Percentiles rank a stretch among this genome's conserved stretches.
Conservation (phyloP, 108 stramenopile species). For the Seminavis robusta region DNA sequence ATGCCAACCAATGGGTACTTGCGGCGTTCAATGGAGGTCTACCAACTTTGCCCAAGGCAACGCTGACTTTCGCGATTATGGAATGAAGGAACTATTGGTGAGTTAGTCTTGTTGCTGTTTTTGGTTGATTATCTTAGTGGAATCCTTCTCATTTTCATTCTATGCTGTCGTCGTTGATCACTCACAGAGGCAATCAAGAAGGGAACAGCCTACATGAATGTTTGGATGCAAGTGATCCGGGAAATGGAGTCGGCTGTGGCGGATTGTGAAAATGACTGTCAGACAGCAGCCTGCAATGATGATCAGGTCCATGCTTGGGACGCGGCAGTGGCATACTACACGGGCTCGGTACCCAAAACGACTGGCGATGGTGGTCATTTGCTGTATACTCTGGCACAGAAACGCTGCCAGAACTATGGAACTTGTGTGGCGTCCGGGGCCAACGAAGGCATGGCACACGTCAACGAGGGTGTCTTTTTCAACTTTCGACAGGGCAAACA, state of each 20-base stretch:
- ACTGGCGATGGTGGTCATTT: constrained; percentile 39
- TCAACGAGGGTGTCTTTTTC: constrained; percentile 39
- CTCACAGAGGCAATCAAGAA: constrained; percentile 34
- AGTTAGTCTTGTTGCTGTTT: too few relatives aligned
- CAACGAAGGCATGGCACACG: constrained; percentile 27
- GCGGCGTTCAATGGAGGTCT: constrained; percentile 37
- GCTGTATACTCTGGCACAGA: constrained; percentile 52
- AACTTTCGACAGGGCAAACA: constrained; percentile 33
- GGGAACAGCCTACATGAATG: constrained; percentile 42
- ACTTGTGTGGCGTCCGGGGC: constrained; percentile 36
- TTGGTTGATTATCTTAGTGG: too few relatives aligned
- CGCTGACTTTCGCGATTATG: constrained; percentile 33
- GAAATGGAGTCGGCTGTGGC: constrained; percentile 52
- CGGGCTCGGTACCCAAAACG: constrained; percentile 41
- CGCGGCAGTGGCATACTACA: constrained; percentile 60
- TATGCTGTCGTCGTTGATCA: constrained; percentile 29
- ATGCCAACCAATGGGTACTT: constrained; percentile 44
- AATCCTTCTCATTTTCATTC: constrained; percentile 23
- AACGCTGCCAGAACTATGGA: constrained; percentile 36
- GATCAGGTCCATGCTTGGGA: constrained; percentile 65
- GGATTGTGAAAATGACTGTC: constrained; percentile 37
- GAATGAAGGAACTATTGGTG: constrained; percentile 16
- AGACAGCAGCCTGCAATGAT: constrained; percentile 28
- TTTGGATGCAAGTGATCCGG: constrained; percentile 60
- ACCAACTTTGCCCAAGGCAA: constrained; percentile 47